Conservation (phyloP, 2,329 filamentous ascomycete species). For the Exophiala bonariae region DNA sequence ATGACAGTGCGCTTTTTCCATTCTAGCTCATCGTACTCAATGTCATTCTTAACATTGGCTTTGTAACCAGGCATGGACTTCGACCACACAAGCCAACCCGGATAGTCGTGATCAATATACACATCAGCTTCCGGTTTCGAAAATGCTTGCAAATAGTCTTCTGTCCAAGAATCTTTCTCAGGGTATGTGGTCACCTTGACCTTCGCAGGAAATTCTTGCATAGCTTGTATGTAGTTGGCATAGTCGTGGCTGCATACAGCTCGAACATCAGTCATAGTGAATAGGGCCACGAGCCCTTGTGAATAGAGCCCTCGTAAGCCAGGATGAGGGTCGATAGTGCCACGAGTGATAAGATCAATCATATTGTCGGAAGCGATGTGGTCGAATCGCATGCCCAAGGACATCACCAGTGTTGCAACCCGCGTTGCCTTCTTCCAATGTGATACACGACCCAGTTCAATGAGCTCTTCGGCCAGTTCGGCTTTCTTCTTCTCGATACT, state of each 20-base stretch:
- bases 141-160: conserved; percentile 76
- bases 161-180: conserved; percentile 77
- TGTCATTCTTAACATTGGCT: conserved; percentile 62
- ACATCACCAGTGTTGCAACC: conserved; percentile 86
- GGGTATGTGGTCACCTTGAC: conserved; percentile 70
- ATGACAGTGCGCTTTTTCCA: conserved; percentile 73
- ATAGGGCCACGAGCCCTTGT: conserved; percentile 74
- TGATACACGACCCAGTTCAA: conserved; percentile 71
- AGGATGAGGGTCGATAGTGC: conserved; percentile 88
- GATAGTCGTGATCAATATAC: conserved; percentile 87
- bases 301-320: conserved; percentile 79
- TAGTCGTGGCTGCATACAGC: conserved; percentile 85
- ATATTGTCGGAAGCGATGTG: conserved; percentile 78
- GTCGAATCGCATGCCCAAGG: conserved; percentile 88
- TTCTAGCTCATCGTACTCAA: conserved; percentile 83
- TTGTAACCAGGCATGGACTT: conserved; percentile 80
- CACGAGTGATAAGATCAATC: conserved; percentile 77
- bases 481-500: conserved; percentile 83
- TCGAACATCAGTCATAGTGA: conserved; percentile 83
- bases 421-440: conserved; percentile 97
- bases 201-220: conserved; percentile 75
- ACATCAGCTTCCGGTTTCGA: conserved; percentile 76
- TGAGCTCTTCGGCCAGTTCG: conserved; percentile 76
- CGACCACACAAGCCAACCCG: conserved; percentile 95
- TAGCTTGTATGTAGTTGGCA: conserved; percentile 79